Evolutionary conservation across 495 filamentous ascomycete genomes (phyloP).

Genomic region (Aspergillus indologenus): DNA sequence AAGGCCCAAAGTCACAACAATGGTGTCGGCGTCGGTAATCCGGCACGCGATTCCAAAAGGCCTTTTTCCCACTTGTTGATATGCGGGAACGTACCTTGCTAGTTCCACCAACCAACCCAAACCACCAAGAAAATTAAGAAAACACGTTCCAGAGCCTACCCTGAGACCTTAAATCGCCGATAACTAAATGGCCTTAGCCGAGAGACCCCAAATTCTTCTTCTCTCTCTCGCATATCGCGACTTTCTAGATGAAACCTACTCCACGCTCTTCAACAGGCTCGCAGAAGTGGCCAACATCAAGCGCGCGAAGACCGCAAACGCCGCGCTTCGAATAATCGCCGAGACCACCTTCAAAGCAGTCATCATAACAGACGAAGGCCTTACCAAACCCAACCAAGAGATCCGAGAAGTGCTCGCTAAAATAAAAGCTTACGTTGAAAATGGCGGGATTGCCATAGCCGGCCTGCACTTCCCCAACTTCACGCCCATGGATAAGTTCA

Average conservation of each 20-base stretch:
- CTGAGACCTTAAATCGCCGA: too few relatives aligned
- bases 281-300: constrained; percentile 9
- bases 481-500: constrained; percentile 17
- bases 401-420: constrained; percentile 14
- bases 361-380: constrained; percentile 22
- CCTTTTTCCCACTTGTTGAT: too few relatives aligned
- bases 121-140: too few relatives aligned
- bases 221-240: constrained; percentile 18
- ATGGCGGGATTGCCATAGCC: constrained; percentile 28
- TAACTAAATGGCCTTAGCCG: constrained; percentile 17
- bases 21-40: too few relatives aligned
- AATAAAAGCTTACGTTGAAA: constrained; percentile 15
- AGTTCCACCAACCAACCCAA: too few relatives aligned
- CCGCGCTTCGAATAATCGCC: constrained; percentile 6
- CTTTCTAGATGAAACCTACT: constrained; percentile 17
- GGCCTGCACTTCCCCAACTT: constrained; percentile 31
- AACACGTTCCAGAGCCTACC: too few relatives aligned
- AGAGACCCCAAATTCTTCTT: constrained; percentile 18
- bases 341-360: constrained; percentile 16
- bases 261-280: constrained; percentile 12
- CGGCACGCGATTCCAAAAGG: too few relatives aligned
- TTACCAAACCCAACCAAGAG: constrained; percentile 7
- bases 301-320: constrained; percentile 17
- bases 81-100: not conserved
- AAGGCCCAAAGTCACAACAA: too few relatives aligned